Evolutionary conservation across 495 filamentous ascomycete species (phyloP).

Genomic region (Penicillium lagena): DNA sequence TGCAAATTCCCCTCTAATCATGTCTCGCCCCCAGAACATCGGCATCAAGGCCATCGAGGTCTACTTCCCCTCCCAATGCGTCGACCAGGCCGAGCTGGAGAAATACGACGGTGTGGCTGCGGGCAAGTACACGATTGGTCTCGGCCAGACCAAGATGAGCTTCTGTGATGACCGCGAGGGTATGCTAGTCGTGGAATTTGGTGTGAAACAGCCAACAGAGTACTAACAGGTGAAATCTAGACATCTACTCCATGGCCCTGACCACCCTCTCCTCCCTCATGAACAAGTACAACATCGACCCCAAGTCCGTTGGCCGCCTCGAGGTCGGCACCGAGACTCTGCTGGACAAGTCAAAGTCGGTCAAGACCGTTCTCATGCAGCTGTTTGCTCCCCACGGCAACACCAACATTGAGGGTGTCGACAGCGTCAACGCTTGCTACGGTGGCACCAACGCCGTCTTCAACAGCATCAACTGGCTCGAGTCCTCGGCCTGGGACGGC

Average conservation of each 20-base stretch:
- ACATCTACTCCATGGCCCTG: conserved; percentile 96
- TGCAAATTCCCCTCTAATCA: conserved; percentile 32
- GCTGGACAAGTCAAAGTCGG: conserved; percentile 98
- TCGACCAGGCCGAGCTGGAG: conserved; percentile 92
- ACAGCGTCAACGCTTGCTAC: conserved; percentile 97
- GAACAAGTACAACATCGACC: conserved; percentile 89
- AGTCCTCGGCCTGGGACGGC: conserved; percentile 97
- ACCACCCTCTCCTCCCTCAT: conserved; percentile 85
- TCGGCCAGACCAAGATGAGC: conserved; percentile 99
- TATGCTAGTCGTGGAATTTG: conserved; percentile 33
- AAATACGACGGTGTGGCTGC: conserved; percentile 94
- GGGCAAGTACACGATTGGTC: conserved; percentile 98
- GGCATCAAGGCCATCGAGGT: conserved; percentile 99
- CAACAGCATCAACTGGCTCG: conserved; percentile 96
- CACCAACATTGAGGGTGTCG: conserved; percentile 93
- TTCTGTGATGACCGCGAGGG: conserved; percentile 99
- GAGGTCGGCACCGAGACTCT: conserved; percentile 98
- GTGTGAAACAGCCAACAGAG: too few species aligned
- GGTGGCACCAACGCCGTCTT: conserved; percentile 97
- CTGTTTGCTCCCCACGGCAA: conserved; percentile 78
- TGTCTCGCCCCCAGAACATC: conserved; percentile 93
- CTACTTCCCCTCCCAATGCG: conserved; percentile 91
- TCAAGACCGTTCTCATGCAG: conserved; percentile 99
- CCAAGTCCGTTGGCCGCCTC: conserved; percentile 81
- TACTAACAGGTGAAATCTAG: conserved; percentile 33